phyloP scores from a whole-genome alignment of 345 rosid genomes.

The Euphorbia tirucalli region DNA sequence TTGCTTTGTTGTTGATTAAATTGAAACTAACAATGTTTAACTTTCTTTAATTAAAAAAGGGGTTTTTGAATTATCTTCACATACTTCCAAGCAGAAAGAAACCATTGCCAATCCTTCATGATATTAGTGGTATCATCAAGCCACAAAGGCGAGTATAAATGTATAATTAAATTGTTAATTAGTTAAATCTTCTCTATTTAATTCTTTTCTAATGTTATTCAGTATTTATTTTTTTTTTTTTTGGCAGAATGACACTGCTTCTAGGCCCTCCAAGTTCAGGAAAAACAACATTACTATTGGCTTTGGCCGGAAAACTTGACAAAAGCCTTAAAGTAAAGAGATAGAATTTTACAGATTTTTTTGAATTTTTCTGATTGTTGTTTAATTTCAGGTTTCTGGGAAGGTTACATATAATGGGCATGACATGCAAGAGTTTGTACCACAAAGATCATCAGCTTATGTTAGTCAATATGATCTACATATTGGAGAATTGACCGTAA shows the following conservation, averaged over 20 bases:
- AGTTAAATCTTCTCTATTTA: too few relatives aligned
- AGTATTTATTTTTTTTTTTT: neutral
- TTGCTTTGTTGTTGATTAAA: neutral
- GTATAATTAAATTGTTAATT: neutral
- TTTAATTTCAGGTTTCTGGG: conserved; percentile 43
- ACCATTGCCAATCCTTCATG: conserved; percentile 51
- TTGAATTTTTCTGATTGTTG: neutral
- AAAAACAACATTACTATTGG: conserved; percentile 67
- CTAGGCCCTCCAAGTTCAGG: conserved; percentile 83
- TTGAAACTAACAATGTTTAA: neutral
- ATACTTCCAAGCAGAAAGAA: conserved; percentile 50
- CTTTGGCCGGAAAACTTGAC: conserved; percentile 74
- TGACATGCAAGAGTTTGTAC: conserved; percentile 47
- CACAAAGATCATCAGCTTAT: conserved; percentile 65
- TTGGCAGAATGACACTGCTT: conserved; percentile 60
- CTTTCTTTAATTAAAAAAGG: conserved; percentile 1
- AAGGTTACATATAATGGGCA: conserved; percentile 57
- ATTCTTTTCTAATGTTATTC: neutral
- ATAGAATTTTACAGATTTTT: neutral
- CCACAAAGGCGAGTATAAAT: conserved; percentile 59
- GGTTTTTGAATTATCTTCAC: conserved; percentile 26
- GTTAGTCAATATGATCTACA: conserved; percentile 63
- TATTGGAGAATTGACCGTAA: conserved; percentile 57
- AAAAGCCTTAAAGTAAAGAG: conserved; percentile 42
- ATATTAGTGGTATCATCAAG: conserved; percentile 61